Evolutionary conservation across 139 green algal genomes (phyloP).

Genomic region (Coelastrella sp.): DNA sequence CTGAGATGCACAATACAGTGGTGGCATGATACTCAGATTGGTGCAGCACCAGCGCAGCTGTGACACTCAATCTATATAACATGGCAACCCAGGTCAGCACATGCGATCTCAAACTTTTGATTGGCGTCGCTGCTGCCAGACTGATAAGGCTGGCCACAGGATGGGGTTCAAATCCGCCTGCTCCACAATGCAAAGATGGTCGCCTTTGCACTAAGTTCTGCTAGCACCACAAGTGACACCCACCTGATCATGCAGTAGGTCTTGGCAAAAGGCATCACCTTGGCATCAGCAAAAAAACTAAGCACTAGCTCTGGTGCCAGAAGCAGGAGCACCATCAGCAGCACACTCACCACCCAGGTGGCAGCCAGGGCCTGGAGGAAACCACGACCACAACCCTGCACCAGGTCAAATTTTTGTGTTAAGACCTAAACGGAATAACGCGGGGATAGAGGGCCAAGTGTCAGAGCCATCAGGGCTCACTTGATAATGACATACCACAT

Average conservation of each 20-base stretch:
- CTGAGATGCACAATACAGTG: neutral
- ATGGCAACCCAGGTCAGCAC: neutral
- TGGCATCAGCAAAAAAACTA: constrained; percentile 46
- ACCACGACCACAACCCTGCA: constrained; percentile 27
- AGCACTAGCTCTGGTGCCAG: constrained; percentile 32
- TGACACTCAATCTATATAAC: neutral
- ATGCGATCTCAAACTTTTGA: too few species aligned
- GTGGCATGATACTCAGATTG: neutral
- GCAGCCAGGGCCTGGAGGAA: constrained; percentile 47
- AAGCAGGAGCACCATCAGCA: constrained; percentile 36
- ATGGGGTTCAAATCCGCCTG: too few species aligned
- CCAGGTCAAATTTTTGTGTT: neutral
- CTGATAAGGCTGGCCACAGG: too few species aligned
- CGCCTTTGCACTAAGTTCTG: neutral
- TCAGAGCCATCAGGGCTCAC: neutral
- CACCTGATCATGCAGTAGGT: constrained; percentile 59
- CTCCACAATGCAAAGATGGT: too few species aligned
- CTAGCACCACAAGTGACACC: neutral
- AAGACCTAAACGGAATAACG: neutral
- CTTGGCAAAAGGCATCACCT: constrained; percentile 53
- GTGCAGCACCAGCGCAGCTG: neutral
- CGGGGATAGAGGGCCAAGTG: neutral
- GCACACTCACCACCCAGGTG: neutral
- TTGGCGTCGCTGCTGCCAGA: too few species aligned
- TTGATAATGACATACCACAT: neutral